phyloP scores from a whole-genome alignment of 2,329 filamentous ascomycete species.

The Colletotrichum tropicicola region DNA sequence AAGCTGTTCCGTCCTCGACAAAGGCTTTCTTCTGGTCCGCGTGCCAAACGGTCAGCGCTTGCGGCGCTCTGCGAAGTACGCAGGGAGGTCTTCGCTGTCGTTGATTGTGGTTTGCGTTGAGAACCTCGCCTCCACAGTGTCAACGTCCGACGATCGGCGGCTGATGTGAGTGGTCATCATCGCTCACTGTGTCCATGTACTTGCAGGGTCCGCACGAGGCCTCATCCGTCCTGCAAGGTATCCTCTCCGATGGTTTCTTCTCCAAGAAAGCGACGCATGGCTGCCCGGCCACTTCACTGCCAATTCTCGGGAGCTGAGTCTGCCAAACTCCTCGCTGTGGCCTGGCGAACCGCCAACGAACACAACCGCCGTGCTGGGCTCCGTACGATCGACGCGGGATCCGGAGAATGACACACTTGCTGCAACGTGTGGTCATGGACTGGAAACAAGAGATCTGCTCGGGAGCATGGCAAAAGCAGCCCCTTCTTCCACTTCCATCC shows the following conservation, averaged over 20 bases:
- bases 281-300: neutral
- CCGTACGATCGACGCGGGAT: constrained; percentile 26
- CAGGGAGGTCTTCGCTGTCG: neutral
- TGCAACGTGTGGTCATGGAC: constrained; percentile 10
- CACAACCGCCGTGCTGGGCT: constrained; percentile 1
- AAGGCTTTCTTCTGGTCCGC: constrained; percentile 10
- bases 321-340: constrained; percentile 1
- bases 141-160: constrained; percentile 10
- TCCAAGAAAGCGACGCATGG: neutral
- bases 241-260: neutral
- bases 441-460: constrained; percentile 9
- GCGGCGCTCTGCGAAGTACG: neutral
- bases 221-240: neutral
- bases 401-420: constrained; percentile 24
- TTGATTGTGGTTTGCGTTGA: neutral
- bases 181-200: neutral
- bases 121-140: neutral
- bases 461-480: neutral
- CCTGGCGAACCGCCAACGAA: neutral
- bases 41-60: constrained; percentile 7
- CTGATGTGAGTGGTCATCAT: neutral
- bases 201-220: neutral
- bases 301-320: neutral
- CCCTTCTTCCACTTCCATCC: constrained; percentile 1
- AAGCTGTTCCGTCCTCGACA: constrained; percentile 9